Evolutionary conservation across 116 monocot species (phyloP).

Genomic region (Phalaenopsis hybrid): DNA sequence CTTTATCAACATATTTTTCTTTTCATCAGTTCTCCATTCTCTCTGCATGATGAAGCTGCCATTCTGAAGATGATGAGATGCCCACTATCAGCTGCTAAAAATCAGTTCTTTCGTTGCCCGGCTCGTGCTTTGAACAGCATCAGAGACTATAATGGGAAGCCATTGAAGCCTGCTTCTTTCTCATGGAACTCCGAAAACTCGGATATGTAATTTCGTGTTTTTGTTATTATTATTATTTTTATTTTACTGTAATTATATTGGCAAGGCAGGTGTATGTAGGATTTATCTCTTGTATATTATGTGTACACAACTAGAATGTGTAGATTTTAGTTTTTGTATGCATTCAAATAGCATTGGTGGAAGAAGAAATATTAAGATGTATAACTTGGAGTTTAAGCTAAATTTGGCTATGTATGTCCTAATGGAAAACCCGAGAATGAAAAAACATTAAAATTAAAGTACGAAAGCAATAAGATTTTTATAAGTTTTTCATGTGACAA

Average conservation of each 20-base stretch:
- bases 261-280: neutral
- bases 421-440: no score
- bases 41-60: constrained; percentile 42
- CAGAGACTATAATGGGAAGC: constrained; percentile 9
- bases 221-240: no score
- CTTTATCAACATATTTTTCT: neutral
- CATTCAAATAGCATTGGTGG: neutral
- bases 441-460: no score
- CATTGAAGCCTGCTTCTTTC: constrained; percentile 12
- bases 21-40: constrained; percentile 42
- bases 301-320: neutral
- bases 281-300: neutral
- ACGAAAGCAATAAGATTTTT: no score
- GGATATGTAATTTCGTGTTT: no score
- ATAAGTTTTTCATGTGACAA: no score
- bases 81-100: constrained; percentile 3
- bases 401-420: no score
- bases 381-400: no score
- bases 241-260: no score
- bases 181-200: constrained; percentile 20
- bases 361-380: neutral
- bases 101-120: neutral
- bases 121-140: neutral
- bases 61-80: constrained; percentile 33
- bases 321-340: neutral